Conservation (phyloP, 2,329 filamentous ascomycete species). For the Colletotrichum navitas region DNA sequence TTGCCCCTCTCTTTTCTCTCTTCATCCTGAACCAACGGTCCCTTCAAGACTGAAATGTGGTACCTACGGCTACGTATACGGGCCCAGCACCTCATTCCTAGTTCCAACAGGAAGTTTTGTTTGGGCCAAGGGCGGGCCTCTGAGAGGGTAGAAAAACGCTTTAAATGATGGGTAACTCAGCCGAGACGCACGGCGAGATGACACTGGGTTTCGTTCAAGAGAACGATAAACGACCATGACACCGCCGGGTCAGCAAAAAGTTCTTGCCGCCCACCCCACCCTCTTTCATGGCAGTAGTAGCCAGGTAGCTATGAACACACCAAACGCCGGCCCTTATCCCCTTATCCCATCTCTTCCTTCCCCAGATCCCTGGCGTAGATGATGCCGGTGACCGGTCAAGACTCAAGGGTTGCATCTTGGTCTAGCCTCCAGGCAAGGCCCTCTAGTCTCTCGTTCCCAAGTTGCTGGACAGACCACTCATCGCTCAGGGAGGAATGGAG, state of each 20-base stretch:
- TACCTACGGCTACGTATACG: neutral
- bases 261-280: neutral
- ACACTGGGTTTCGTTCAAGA: neutral
- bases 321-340: neutral
- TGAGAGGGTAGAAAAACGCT: neutral
- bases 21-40: slow-evolving; percentile 12
- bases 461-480: slow-evolving; percentile 39
- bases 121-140: neutral
- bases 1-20: slow-evolving; percentile 5
- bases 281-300: neutral
- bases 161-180: neutral
- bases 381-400: slow-evolving; percentile 30
- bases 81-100: neutral
- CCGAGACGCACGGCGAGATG: neutral
- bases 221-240: neutral
- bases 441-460: slow-evolving; percentile 37
- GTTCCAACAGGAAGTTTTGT: no score
- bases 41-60: slow-evolving; percentile 1
- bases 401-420: slow-evolving; percentile 25
- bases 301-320: neutral
- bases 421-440: slow-evolving; percentile 29
- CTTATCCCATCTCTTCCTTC: neutral
- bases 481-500: slow-evolving; percentile 9
- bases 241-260: neutral
- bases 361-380: slow-evolving; percentile 31